phyloP scores from a whole-genome alignment of 75 land plant genomes.

The Picea sitchensis region DNA sequence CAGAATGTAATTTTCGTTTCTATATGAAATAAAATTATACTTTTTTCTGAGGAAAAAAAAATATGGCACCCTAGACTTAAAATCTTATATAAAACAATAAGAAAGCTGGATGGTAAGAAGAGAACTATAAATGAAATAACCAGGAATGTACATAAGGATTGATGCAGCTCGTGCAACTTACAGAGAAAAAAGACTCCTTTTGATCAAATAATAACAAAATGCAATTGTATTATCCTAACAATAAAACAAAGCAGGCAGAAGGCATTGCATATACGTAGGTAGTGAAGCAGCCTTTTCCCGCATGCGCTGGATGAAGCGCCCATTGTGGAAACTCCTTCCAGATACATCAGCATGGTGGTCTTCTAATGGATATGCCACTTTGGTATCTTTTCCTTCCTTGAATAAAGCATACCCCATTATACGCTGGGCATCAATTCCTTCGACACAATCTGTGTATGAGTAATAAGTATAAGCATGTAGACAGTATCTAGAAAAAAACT shows the following conservation, averaged over 20 bases:
- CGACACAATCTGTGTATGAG: constrained; percentile 73
- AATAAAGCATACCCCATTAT: constrained; percentile 91
- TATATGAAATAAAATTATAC: too few species aligned
- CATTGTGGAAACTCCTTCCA: constrained; percentile 95
- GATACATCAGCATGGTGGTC: constrained; percentile 68
- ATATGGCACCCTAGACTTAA: too few species aligned
- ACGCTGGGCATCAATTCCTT: constrained; percentile 84
- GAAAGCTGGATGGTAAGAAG: too few species aligned
- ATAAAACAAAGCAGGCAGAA: background rate
- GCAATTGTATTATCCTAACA: background rate
- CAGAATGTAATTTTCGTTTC: too few species aligned
- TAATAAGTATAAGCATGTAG: background rate
- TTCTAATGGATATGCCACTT: constrained; percentile 82
- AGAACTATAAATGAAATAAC: too few species aligned
- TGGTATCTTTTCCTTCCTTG: constrained; percentile 75
- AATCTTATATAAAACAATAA: too few species aligned
- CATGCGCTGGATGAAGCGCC: constrained; percentile 90
- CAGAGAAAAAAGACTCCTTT: background rate
- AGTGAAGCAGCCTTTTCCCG: constrained; percentile 77
- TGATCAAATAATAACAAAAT: background rate
- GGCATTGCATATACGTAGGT: constrained; percentile 46
- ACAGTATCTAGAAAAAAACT: background rate
- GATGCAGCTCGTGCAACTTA: background rate
- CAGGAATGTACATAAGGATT: too few species aligned
- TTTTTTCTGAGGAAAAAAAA: too few species aligned